Base-by-base conservation (phyloP, 1,139 yeast species). In the Hyphopichia fennica region DNA sequence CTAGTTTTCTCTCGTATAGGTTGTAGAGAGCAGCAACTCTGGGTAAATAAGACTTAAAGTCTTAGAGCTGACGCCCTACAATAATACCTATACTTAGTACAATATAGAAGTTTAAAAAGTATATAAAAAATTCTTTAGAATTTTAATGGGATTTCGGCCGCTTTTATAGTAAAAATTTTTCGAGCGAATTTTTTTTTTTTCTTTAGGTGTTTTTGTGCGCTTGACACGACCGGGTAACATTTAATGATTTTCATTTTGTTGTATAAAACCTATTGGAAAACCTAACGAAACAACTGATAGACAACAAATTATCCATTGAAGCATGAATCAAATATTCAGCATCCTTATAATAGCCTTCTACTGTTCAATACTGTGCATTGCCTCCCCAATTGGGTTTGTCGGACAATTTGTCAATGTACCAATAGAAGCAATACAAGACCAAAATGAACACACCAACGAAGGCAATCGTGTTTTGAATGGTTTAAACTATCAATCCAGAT, bases 21-120 rank as follows among this genome's bases (percentile, higher is more conserved):
- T 73, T 73, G 78, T 73, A 73, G 79, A 72, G 78, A 73, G 78
- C 70, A 58, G 54, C 67, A 65, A 61, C 56, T 71, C 72, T 72
- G 60, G 68, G 57, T 42, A 40, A 37, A 41, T 39, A 51, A 54
- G 52, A 49, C 38, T 19, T n/a, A 41, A 34, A 41, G 41, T 51
- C 56, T 50, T 49, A 35, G 57, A 65, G 60, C 58, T 60, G 69
- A 53, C 60, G 71, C 79, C 75, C 79, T 72, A 73, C 79, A 73
- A 73, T 73, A 73, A 73, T 73, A 73, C 77, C 62, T 72, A 71
- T 71, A 57, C 78, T 58, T 54, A 62, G 76, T 72, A 73, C 77
- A 72, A 72, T 70, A 63, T 53, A 53, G 72, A 58, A n/a, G 47
- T 27, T 35, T 25, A 14, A 27, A 38, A 38, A 38, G 7, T 33